A percentile compares a stretch with the other conserved stretches of the same genome.
Evolutionary conservation across 306 rosid genomes (phyloP).

Genomic region (Prinsepia uniflora): DNA sequence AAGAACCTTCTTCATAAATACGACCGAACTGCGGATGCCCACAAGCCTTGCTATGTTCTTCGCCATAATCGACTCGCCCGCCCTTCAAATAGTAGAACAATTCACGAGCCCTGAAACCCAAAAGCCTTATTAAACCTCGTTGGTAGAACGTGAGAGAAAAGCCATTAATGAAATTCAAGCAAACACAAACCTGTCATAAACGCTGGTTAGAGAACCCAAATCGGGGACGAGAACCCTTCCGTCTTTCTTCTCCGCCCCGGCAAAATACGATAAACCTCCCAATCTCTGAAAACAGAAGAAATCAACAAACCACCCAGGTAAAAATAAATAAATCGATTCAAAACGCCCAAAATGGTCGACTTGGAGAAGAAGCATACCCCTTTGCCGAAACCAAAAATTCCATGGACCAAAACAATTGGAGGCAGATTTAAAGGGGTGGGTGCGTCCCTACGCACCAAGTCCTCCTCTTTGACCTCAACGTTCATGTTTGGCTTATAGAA

Average conservation of each 20-base stretch:
- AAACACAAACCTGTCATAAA: slow-evolving; percentile 68
- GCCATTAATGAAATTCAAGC: too few relatives aligned
- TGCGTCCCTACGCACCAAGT: neutral
- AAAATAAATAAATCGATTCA: neutral
- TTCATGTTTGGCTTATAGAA: slow-evolving; percentile 35
- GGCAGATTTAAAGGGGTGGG: slow-evolving; percentile 42
- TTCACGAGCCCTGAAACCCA: slow-evolving; percentile 73
- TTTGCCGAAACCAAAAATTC: slow-evolving; percentile 96
- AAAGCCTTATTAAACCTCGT: slow-evolving; percentile 8
- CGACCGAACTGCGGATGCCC: slow-evolving; percentile 87
- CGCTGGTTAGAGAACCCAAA: slow-evolving; percentile 89
- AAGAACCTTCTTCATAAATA: slow-evolving; percentile 68
- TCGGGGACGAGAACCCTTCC: slow-evolving; percentile 96
- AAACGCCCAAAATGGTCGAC: neutral
- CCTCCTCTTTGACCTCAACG: slow-evolving; percentile 24
- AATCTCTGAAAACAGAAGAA: slow-evolving; percentile 45
- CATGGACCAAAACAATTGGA: slow-evolving; percentile 92
- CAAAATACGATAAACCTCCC: slow-evolving; percentile 87
- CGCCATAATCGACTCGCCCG: slow-evolving; percentile 90
- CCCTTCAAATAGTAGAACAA: slow-evolving; percentile 96
- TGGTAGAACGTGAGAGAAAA: too few relatives aligned
- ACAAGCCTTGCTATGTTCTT: slow-evolving; percentile 82
- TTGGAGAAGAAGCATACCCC: slow-evolving; percentile 46
- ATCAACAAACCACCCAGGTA: neutral
- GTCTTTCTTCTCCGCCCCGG: slow-evolving; percentile 96